phyloP scores from a whole-genome alignment of 1,139 yeast genomes.

The Blastobotrys persicus region DNA sequence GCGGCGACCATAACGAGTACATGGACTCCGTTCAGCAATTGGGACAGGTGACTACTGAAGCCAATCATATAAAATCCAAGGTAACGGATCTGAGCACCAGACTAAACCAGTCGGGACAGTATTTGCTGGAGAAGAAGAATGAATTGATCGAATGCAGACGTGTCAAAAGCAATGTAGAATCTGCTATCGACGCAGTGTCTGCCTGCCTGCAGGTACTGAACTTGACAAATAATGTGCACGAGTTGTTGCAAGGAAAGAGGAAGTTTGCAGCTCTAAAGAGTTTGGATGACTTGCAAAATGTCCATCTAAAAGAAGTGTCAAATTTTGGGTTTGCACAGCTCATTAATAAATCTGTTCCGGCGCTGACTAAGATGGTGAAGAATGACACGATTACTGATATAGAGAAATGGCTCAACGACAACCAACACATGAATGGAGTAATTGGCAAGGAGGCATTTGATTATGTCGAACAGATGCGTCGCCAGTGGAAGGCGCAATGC shows the following conservation, averaged over 20 bases:
- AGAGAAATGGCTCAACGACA: slow-evolving; percentile 63
- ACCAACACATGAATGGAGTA: slow-evolving; percentile 59
- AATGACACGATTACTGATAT: slow-evolving; percentile 76
- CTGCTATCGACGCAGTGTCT: slow-evolving; percentile 39
- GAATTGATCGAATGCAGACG: slow-evolving; percentile 31
- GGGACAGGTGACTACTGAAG: slow-evolving; percentile 52
- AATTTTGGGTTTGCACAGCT: slow-evolving; percentile 69
- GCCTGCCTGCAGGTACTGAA: slow-evolving; percentile 80
- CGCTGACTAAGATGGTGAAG: slow-evolving; percentile 68
- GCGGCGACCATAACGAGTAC: slow-evolving; percentile 56
- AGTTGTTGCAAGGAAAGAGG: slow-evolving; percentile 67
- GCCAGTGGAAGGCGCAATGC: slow-evolving; percentile 53
- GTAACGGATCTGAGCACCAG: slow-evolving; percentile 51
- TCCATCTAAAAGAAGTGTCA: slow-evolving; percentile 67
- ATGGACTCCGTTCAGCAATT: slow-evolving; percentile 55
- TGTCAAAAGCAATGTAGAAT: slow-evolving; percentile 35
- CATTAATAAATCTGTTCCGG: slow-evolving; percentile 67
- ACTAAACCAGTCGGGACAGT: slow-evolving; percentile 61
- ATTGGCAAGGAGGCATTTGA: slow-evolving; percentile 61
- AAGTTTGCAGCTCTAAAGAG: slow-evolving; percentile 86
- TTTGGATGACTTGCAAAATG: slow-evolving; percentile 66
- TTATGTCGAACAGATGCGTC: slow-evolving; percentile 54
- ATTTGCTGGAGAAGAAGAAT: slow-evolving; percentile 50
- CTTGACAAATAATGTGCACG: slow-evolving; percentile 81
- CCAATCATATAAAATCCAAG: slow-evolving; percentile 53